Percentiles rank a stretch among this genome's conserved stretches.
These are phyloP conservation scores for Periconia digitata DNA, from an alignment of 2,329 filamentous ascomycete genomes.

Conservation along the genomic window DNA sequence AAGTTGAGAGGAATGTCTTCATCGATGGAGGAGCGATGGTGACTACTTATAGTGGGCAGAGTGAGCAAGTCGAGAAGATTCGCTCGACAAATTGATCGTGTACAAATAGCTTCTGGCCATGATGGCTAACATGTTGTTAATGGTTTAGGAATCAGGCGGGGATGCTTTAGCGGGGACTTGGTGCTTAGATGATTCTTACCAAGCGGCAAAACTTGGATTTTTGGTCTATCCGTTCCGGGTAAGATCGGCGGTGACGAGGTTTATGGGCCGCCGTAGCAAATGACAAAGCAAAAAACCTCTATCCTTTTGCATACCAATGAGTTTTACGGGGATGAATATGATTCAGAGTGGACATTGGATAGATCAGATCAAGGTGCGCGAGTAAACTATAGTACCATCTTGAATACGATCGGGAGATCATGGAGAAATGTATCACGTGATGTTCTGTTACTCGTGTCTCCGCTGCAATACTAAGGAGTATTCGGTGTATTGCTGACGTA, in stretches of 20 bases:
- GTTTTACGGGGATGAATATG: too few relatives aligned
- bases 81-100: slow-evolving; percentile 5
- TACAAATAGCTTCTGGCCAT: not conserved
- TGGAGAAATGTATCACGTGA: too few relatives aligned
- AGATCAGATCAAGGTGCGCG: too few relatives aligned
- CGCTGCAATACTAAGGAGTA: too few relatives aligned
- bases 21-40: slow-evolving; percentile 28
- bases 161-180: not conserved
- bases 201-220: not conserved
- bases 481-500: too few relatives aligned
- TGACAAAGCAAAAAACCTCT: too few relatives aligned
- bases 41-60: slow-evolving; percentile 35
- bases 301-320: too few relatives aligned
- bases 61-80: slow-evolving; percentile 33
- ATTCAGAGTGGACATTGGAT: too few relatives aligned
- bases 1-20: slow-evolving; percentile 44
- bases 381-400: too few relatives aligned
- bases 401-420: too few relatives aligned
- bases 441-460: too few relatives aligned
- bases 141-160: not conserved
- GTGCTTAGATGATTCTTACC: not conserved
- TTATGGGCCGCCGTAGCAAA: not conserved
- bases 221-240: not conserved
- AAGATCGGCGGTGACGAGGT: too few relatives aligned
- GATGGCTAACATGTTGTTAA: not conserved